Evolutionary conservation across 495 filamentous ascomycete species (phyloP).

Genomic region (Xylaria grammica): DNA sequence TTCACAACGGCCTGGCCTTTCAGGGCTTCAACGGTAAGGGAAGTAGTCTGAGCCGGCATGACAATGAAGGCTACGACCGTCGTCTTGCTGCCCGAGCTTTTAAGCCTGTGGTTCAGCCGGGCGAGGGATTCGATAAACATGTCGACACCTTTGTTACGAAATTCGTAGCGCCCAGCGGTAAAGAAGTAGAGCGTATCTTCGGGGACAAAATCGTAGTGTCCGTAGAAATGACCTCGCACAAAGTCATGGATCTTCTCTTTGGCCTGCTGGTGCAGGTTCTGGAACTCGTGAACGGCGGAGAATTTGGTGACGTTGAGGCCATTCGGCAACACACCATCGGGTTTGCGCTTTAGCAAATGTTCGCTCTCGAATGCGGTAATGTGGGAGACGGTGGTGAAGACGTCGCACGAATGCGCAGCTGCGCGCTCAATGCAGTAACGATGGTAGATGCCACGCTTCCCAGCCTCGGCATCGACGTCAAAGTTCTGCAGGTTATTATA

Average conservation of each 20-base stretch:
- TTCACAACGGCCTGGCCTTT: slow-evolving; percentile 98
- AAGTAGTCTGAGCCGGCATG: slow-evolving; percentile 97
- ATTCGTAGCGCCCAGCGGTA: slow-evolving; percentile 95
- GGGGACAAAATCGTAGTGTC: slow-evolving; percentile 94
- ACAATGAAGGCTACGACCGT: slow-evolving; percentile 99
- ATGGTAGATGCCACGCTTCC: slow-evolving; percentile 98
- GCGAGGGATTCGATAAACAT: slow-evolving; percentile 99
- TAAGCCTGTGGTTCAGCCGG: slow-evolving; percentile 90
- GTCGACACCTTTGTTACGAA: slow-evolving; percentile 96
- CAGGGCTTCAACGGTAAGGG: slow-evolving; percentile 91
- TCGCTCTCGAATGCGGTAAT: slow-evolving; percentile 98
- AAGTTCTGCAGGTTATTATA: slow-evolving; percentile 99
- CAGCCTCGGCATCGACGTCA: slow-evolving; percentile 94
- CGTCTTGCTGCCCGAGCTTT: slow-evolving; percentile 81
- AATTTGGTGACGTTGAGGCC: slow-evolving; percentile 99
- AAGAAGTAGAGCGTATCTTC: slow-evolving; percentile 99
- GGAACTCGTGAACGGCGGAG: slow-evolving; percentile 97
- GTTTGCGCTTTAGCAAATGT: slow-evolving; percentile 96
- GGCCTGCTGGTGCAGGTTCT: slow-evolving; percentile 93
- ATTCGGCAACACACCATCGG: slow-evolving; percentile 94
- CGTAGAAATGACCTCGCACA: slow-evolving; percentile 97
- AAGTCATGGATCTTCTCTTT: slow-evolving; percentile 99
- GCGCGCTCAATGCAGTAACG: slow-evolving; percentile 97
- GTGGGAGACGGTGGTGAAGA: slow-evolving; percentile 98
- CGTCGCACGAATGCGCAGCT: slow-evolving; percentile 87